Evolutionary conservation across 2,329 filamentous ascomycete genomes (phyloP), one percentile per base, ranked within the genome.

Genomic region (Verticillium klebahnii): DNA sequence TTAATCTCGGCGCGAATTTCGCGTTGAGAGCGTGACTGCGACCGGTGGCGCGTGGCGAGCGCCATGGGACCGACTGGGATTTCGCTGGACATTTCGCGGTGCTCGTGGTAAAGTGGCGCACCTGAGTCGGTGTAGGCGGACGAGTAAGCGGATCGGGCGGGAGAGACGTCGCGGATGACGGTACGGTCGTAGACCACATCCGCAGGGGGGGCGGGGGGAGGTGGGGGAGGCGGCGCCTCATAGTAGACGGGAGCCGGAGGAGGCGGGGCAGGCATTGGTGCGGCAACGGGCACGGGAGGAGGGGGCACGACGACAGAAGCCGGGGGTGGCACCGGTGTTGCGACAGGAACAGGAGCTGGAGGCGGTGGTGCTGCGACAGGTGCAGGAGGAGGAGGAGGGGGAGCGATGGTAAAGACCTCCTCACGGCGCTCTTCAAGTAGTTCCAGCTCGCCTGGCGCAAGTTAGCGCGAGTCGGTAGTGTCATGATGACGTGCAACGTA

Each of bases 1-100:
- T 83, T 84, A 62, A 93, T 92, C 71, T 95, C 90, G 36, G 86
- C 82, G 57, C 87, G 84, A 67, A 95, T 88, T 11, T 92, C 88
- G 19, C 86, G 82, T 7, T 79, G 66, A 69, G 76, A 72, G 64
- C 77, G 76, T 2, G 78, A 80, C 1, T 74, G 73, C 5, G 77
- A 79, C 23, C 72, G 78, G 55, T 80, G 74, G 7, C 76, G 69
- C 1, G 45, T 52, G 11, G 74, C 71, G 14, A 82, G 68, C 2
- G 78, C 78, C 4, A 84, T 68, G 9, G 80, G 73, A 2, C 77
- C 79, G 19, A 76, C 70, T 8, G 70, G 61, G 2, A 73, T 57
- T 12, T 74, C 72, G 5, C 74, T 72, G 69, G 69, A 8, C 73
- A 70, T 31, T 34, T 56, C 54, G 7, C 45, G 45, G 71, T 68